A percentile compares a stretch with the other conserved stretches of the same genome.
phyloP scores from a whole-genome alignment of 2,329 filamentous ascomycete species.

The Cercospora sp. region DNA sequence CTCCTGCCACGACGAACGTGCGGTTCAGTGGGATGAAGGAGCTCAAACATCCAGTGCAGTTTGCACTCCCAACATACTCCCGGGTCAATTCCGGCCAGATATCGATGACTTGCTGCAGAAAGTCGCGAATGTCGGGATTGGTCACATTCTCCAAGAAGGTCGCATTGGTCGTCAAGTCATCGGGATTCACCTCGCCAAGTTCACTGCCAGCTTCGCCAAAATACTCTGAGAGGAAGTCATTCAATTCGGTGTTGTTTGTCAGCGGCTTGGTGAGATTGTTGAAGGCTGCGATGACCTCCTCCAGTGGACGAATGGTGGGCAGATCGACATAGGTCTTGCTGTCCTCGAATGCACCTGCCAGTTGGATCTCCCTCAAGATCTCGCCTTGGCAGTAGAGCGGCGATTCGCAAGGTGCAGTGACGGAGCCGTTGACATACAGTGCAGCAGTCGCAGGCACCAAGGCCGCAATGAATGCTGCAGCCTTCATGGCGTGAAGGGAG shows the following conservation, averaged over 20 bases:
- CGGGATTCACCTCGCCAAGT: constrained; percentile 55
- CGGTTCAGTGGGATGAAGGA: constrained; percentile 68
- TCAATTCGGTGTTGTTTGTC: constrained; percentile 62
- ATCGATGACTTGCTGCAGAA: constrained; percentile 63
- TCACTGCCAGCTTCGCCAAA: constrained; percentile 66
- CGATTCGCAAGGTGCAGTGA: constrained; percentile 66
- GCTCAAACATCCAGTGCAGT: constrained; percentile 61
- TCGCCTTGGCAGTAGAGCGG: constrained; percentile 68
- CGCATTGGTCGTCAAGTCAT: constrained; percentile 58
- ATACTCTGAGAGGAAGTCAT: constrained; percentile 62
- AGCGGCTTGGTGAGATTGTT: constrained; percentile 61
- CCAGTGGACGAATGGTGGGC: constrained; percentile 60
- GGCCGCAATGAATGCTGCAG: constrained; percentile 4
- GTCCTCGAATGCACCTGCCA: constrained; percentile 64
- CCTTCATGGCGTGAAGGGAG: constrained; percentile 4
- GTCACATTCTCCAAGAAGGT: constrained; percentile 59
- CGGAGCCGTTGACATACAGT: constrained; percentile 61
- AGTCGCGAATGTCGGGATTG: constrained; percentile 61
- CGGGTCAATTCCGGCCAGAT: constrained; percentile 71
- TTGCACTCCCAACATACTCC: constrained; percentile 54
- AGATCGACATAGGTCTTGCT: constrained; percentile 70
- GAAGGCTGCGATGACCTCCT: constrained; percentile 64
- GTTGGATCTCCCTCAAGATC: constrained; percentile 62
- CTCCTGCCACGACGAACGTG: constrained; percentile 69
- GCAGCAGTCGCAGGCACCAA: constrained; percentile 36